Percentiles rank a stretch among this genome's conserved stretches.
Conservation (phyloP, 257 asterid genomes). For the Solanum medicagineum region DNA sequence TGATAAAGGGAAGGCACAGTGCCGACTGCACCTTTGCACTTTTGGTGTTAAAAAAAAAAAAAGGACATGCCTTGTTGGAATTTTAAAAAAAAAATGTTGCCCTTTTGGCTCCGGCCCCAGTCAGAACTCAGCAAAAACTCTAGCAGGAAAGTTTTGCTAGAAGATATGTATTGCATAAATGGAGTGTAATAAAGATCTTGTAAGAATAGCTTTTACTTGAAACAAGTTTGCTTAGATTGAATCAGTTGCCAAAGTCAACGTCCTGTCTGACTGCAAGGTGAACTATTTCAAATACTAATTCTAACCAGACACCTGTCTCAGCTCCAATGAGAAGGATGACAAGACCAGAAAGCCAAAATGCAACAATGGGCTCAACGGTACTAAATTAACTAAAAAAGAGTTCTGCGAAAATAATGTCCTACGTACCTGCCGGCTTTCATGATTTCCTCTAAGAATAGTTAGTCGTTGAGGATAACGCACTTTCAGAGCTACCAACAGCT, state of each 20-base stretch:
- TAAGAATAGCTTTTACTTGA: not conserved
- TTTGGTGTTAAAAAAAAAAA: too few relatives aligned
- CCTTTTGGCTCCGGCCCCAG: not conserved
- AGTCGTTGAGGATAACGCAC: slow-evolving; percentile 52
- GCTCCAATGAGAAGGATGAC: not conserved
- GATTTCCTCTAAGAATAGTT: slow-evolving; percentile 23
- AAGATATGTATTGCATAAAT: not conserved
- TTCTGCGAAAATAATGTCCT: not conserved
- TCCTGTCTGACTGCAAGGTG: not conserved
- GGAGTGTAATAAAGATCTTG: not conserved
- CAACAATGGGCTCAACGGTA: not conserved
- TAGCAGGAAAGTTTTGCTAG: not conserved
- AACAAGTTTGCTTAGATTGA: not conserved
- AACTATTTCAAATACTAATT: not conserved
- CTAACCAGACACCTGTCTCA: not conserved
- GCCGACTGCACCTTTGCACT: too few relatives aligned
- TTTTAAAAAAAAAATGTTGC: too few relatives aligned
- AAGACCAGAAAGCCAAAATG: not conserved
- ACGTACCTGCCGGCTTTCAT: slow-evolving; percentile 12
- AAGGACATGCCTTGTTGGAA: too few relatives aligned
- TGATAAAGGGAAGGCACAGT: too few relatives aligned
- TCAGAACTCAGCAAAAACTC: not conserved
- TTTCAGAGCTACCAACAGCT: slow-evolving; percentile 56
- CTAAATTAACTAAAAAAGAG: not conserved
- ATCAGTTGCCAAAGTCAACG: not conserved